phyloP scores from a whole-genome alignment of 495 filamentous ascomycete species.

The Bombardia bombarda region DNA sequence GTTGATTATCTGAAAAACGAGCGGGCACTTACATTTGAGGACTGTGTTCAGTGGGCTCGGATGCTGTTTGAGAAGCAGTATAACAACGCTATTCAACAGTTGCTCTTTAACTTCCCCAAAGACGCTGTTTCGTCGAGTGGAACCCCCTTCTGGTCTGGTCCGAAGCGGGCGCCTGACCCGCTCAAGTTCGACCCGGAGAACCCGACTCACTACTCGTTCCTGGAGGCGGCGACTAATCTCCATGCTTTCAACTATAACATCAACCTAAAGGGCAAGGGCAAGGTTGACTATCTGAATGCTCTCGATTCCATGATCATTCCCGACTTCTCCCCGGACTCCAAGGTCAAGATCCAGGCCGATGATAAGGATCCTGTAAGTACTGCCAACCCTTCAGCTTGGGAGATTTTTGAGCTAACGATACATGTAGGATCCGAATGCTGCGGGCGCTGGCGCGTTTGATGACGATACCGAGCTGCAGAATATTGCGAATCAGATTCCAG shows the following conservation, averaged over 20 bases:
- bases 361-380: conserved; percentile 74
- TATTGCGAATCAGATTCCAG: conserved; percentile 61
- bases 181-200: conserved; percentile 81
- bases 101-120: conserved; percentile 96
- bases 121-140: conserved; percentile 83
- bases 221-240: conserved; percentile 82
- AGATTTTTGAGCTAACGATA: conserved; percentile 12
- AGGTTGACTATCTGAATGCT: conserved; percentile 63
- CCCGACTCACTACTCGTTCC: conserved; percentile 74
- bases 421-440: conserved; percentile 69
- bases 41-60: conserved; percentile 91
- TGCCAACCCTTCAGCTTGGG: not conserved
- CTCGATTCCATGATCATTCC: conserved; percentile 92
- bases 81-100: conserved; percentile 93
- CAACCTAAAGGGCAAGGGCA: conserved; percentile 63
- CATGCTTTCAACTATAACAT: conserved; percentile 98
- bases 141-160: conserved; percentile 95
- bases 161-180: conserved; percentile 92
- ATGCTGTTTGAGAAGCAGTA: conserved; percentile 94
- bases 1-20: conserved; percentile 87
- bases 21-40: conserved; percentile 87
- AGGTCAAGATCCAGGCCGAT: conserved; percentile 93
- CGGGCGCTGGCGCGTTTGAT: conserved; percentile 47
- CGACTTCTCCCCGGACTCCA: conserved; percentile 85
- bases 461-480: conserved; percentile 65